Base-by-base conservation (phyloP, 2,329 filamentous ascomycete genomes). In the Podosphaera xanthii region DNA sequence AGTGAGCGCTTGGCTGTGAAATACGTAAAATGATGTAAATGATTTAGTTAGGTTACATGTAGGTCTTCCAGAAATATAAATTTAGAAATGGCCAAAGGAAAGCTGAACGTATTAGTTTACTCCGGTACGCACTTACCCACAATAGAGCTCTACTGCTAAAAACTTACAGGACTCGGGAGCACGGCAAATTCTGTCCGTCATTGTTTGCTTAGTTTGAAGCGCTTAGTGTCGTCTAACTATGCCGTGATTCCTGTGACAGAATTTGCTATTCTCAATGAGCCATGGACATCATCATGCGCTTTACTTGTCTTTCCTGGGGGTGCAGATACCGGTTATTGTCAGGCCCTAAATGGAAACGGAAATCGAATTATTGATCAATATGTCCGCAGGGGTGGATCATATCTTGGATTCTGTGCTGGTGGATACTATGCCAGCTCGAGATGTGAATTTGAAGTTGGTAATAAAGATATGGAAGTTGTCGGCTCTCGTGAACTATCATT, bases 371-470 rank as follows among this genome's bases (percentile, higher is more conserved):
- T 98, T 70, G 75, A 77, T 59, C 84, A 91, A 64, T 98, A 86
- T 67, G 87, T 98, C 57, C 85, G 88, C 61, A 77, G 80, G 36
- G 92, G 92, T 35, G 92, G 92, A 14, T 76, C 79, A 0, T 98
- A 92, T 68, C 77, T 98, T 1, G 92, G 92, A 0, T 83, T 98
- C 66, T 98, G 92, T 69, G 92, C 92, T 1, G 92, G 92, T 4
- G 92, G 86, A 9, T 98, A 98, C 72, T 98, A 95, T 67, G 92
- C 85, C 31, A 82, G 78, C 64, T 75, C 77, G 46, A 77, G 76
- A 62, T 96, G 91, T 68, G 92, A 98, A 70, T 98, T 97, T 63
- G 91, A 97, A 72, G 83, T 92, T 10, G 88, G 89, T 2, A 82
- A 92, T 67, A 78, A 77, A 64, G 77, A 78, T 1, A 78, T 97